phyloP scores from a whole-genome alignment of 2,329 filamentous ascomycete species.

The Aspergillus calidoustus region DNA sequence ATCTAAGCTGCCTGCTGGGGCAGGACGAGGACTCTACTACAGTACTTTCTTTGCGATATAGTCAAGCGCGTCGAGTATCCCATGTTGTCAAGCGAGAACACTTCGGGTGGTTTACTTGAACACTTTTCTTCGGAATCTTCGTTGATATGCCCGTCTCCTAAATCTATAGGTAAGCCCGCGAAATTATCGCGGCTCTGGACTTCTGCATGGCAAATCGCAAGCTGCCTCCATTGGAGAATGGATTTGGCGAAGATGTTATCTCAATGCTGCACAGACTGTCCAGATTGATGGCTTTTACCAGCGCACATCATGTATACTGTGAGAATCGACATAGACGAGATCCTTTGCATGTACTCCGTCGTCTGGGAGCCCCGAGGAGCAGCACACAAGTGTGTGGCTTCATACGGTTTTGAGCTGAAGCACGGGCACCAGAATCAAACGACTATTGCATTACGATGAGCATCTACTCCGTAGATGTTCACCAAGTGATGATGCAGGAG shows the following conservation, averaged over 20 bases:
- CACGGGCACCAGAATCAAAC: constrained; percentile 5
- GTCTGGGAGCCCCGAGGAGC: not conserved
- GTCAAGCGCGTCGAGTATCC: not conserved
- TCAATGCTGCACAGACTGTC: not conserved
- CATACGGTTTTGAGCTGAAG: not conserved
- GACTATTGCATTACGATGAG: constrained; percentile 9
- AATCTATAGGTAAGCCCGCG: not conserved
- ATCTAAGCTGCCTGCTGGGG: too few species aligned
- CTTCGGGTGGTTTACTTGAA: not conserved
- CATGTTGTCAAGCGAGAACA: not conserved
- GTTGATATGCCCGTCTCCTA: not conserved
- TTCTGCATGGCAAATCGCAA: not conserved
- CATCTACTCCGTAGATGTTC: not conserved
- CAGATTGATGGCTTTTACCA: not conserved
- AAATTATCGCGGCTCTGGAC: not conserved
- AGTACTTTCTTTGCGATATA: not conserved
- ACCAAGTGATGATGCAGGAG: constrained; percentile 5
- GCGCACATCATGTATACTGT: not conserved
- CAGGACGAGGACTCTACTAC: not conserved
- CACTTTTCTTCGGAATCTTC: not conserved
- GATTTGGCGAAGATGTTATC: not conserved
- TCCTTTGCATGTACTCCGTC: not conserved
- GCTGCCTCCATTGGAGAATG: not conserved
- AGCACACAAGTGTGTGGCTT: not conserved
- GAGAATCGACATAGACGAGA: not conserved